Conservation (phyloP, 192 early-diverging fungal species). For the Lobosporangium transversale region DNA sequence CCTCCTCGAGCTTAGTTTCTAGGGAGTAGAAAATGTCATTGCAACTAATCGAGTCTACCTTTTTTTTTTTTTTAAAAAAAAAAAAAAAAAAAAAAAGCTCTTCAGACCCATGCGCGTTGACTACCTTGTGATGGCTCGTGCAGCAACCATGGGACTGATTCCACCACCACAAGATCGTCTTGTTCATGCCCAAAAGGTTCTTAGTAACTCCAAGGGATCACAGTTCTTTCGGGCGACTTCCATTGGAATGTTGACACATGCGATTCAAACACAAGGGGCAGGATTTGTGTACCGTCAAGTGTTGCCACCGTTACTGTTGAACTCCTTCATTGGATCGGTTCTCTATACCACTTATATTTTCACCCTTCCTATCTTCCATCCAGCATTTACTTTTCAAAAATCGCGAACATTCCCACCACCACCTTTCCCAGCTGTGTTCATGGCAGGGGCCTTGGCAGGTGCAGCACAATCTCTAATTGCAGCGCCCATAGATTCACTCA, state of each 20-base stretch:
- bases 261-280: slow-evolving; percentile 70
- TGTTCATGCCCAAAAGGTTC: slow-evolving; percentile 2
- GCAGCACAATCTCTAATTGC: slow-evolving; percentile 79
- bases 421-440: slow-evolving; percentile 61
- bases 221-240: slow-evolving; percentile 72
- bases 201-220: slow-evolving; percentile 13
- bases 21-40: neutral
- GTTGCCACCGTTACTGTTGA: slow-evolving; percentile 77
- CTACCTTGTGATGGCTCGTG: slow-evolving; percentile 80
- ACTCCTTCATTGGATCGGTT: slow-evolving; percentile 77
- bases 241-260: slow-evolving; percentile 76
- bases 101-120: slow-evolving; percentile 83
- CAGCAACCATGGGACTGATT: slow-evolving; percentile 60
- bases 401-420: slow-evolving; percentile 59
- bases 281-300: slow-evolving; percentile 75
- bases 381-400: slow-evolving; percentile 57
- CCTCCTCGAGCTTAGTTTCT: too few species aligned
- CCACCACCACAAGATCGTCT: slow-evolving; percentile 54
- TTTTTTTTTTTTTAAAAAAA: slow-evolving; percentile 1
- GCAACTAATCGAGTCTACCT: neutral
- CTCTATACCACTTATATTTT: slow-evolving; percentile 82
- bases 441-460: slow-evolving; percentile 72
- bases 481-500: slow-evolving; percentile 77
- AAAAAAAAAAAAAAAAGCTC: slow-evolving; percentile 50
- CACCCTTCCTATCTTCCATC: slow-evolving; percentile 62